phyloP scores from a whole-genome alignment of 371 early-diverging fungal species.

The Rhizopus arrhizus region DNA sequence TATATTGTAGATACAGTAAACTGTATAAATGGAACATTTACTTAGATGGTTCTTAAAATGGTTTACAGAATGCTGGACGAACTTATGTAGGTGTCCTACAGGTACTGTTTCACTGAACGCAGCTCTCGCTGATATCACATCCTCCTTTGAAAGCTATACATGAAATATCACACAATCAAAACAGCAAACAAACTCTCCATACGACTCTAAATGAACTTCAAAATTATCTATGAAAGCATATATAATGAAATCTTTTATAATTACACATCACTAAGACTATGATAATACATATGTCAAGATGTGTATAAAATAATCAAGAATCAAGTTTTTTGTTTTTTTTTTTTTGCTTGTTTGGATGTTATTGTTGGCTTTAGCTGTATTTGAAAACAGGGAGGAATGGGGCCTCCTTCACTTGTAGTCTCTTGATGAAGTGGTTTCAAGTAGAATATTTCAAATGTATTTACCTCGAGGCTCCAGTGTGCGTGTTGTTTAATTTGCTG shows the following conservation, averaged over 20 bases:
- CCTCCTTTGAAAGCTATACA: neutral
- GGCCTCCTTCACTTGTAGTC: slow-evolving; percentile 1
- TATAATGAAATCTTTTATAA: slow-evolving; percentile 4
- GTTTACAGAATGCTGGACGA: slow-evolving; percentile 6
- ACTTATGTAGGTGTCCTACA: slow-evolving; percentile 5
- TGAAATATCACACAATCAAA: neutral
- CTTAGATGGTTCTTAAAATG: slow-evolving; percentile 1
- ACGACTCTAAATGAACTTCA: no score
- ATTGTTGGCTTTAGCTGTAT: neutral
- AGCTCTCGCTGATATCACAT: neutral
- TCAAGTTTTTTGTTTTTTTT: neutral
- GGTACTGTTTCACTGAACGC: slow-evolving; percentile 8
- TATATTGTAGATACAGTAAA: neutral
- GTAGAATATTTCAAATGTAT: no score
- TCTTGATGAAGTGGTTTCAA: no score
- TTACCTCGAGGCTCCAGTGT: no score
- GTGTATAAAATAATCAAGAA: neutral
- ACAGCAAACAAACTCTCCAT: no score
- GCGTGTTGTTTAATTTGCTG: no score
- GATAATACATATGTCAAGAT: neutral
- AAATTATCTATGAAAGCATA: slow-evolving; percentile 3
- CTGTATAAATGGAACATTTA: neutral
- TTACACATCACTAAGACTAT: neutral
- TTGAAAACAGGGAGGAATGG: slow-evolving; percentile 5
- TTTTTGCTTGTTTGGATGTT: neutral